Evolutionary conservation across 1,284 basidiomycete species (phyloP), one percentile per base, ranked within the genome.

Genomic region (Meira miltonrushii): DNA sequence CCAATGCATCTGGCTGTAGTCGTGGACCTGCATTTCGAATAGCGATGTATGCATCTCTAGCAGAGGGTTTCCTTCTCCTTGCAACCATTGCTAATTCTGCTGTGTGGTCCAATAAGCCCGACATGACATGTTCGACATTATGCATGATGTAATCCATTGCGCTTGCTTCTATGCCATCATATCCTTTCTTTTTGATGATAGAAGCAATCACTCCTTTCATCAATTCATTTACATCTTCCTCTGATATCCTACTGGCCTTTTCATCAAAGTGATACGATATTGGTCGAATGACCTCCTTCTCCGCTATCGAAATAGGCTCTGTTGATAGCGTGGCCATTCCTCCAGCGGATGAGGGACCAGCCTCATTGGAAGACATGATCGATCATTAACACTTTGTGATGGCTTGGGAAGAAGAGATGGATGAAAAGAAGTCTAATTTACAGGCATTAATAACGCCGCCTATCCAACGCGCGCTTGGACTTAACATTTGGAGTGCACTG

Each of bases 91-190:
- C 50, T 5, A 53, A 11, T 25, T n/a, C 13, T 17, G 23, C 21
- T 39, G 50, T 33, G 38, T 53, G 50, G 5, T 17, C 39, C 5
- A 33, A 19, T 21, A 53, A 25, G 15, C 37, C 39, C 23, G 13
- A 41, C 50, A 33, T 28, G 37, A 17, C 17, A 25, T n/a, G 19
- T 19, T 53, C 38, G 5, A 53, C 13, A 39, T 15, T 41, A 28
- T 53, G 17, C 12, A 53, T 17, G 13, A 53, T 39, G 25, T 21
- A 53, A 38, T 41, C 17, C 28, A 53, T 37, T n/a, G 39, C 50
- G 15, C 39, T 41, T 53, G 37, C 50, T n/a, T 53, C 50, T n/a
- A 53, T 41, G 13, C 38, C 50, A 19, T 53, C 50, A 25, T 39
- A 39, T 39, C 50, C 50, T 41, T 53, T 17, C 19, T 33, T 15